Percentiles rank a stretch among this genome's conserved stretches.
Evolutionary conservation across 768 basidiomycete species (phyloP).

Genomic region (Steccherinum ochraceum): DNA sequence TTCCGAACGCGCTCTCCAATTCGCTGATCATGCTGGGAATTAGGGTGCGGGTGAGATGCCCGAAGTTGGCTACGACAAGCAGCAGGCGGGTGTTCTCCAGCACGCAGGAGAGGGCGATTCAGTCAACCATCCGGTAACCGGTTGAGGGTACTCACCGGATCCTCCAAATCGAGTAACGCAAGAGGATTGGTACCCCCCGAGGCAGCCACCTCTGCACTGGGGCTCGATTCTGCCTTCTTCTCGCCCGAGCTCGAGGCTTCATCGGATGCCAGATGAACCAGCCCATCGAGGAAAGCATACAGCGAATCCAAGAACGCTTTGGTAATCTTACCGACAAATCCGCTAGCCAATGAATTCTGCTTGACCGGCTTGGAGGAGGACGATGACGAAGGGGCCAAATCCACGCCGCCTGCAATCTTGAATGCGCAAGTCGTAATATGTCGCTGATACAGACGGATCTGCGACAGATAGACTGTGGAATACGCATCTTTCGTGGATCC

Average conservation of each 20-base stretch:
- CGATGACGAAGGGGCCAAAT: conserved; percentile 37
- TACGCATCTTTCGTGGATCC: conserved; percentile 54
- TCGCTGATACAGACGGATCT: conserved; percentile 77
- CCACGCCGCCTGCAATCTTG: conserved; percentile 75
- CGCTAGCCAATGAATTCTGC: conserved; percentile 55
- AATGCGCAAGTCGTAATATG: conserved; percentile 71
- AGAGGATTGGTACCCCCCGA: conserved; percentile 40
- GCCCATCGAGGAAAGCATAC: conserved; percentile 82
- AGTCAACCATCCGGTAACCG: no score
- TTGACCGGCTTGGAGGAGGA: conserved; percentile 45
- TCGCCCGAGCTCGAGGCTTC: conserved; percentile 48
- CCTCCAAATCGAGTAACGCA: conserved; percentile 53
- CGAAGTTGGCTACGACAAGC: conserved; percentile 85
- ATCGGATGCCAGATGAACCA: conserved; percentile 72
- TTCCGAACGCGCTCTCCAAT: conserved; percentile 70
- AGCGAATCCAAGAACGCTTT: conserved; percentile 81
- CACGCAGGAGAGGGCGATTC: neutral
- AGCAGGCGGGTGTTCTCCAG: conserved; percentile 81
- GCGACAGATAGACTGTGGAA: conserved; percentile 68
- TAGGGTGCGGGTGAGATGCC: conserved; percentile 58
- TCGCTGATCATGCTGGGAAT: conserved; percentile 79
- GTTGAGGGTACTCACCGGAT: conserved; percentile 44
- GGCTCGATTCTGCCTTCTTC: conserved; percentile 18
- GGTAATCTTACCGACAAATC: conserved; percentile 68
- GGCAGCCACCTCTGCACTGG: conserved; percentile 23